Percentiles rank a stretch among this genome's conserved stretches.
Evolutionary conservation across 2,329 filamentous ascomycete genomes (phyloP).

Genomic region (Aspergillus sp.): DNA sequence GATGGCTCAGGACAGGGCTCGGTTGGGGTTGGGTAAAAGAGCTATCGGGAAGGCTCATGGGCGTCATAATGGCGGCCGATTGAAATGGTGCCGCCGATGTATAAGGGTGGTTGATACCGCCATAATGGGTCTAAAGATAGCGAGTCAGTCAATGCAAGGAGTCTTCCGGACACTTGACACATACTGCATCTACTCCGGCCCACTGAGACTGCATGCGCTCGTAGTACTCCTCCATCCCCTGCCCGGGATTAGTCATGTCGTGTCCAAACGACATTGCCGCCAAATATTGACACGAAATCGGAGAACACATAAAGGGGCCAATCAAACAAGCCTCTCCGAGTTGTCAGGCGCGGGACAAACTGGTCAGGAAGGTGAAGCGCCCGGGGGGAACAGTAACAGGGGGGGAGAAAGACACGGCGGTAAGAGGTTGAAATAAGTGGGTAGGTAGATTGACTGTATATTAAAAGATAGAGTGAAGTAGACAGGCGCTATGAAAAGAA

Average conservation of each 20-base stretch:
- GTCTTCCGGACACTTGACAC: slow-evolving; percentile 8
- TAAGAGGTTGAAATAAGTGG: neutral
- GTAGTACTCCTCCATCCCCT: slow-evolving; percentile 31
- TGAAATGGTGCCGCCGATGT: slow-evolving; percentile 30
- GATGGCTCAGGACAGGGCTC: slow-evolving; percentile 37
- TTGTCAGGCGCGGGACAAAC: slow-evolving; percentile 10
- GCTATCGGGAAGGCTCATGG: slow-evolving; percentile 39
- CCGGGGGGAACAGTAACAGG: slow-evolving; percentile 14
- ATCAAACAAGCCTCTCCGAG: slow-evolving; percentile 13
- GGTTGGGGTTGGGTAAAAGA: slow-evolving; percentile 29
- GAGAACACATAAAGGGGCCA: slow-evolving; percentile 28
- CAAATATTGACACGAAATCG: slow-evolving; percentile 17
- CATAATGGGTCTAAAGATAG: slow-evolving; percentile 23
- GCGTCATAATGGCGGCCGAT: slow-evolving; percentile 32
- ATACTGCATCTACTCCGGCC: slow-evolving; percentile 31
- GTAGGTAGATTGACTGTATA: neutral
- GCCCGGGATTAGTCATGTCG: slow-evolving; percentile 19
- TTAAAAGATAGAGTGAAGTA: neutral
- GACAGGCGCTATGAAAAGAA: neutral
- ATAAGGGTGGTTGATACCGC: slow-evolving; percentile 30
- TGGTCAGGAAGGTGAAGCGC: slow-evolving; percentile 23
- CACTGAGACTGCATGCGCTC: slow-evolving; percentile 26
- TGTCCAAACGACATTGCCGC: slow-evolving; percentile 28
- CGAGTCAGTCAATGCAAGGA: slow-evolving; percentile 11
- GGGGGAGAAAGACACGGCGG: neutral